These are phyloP conservation scores for Agarophyton chilense DNA, from an alignment of 23 red algal genomes.

Conservation along the genomic window DNA sequence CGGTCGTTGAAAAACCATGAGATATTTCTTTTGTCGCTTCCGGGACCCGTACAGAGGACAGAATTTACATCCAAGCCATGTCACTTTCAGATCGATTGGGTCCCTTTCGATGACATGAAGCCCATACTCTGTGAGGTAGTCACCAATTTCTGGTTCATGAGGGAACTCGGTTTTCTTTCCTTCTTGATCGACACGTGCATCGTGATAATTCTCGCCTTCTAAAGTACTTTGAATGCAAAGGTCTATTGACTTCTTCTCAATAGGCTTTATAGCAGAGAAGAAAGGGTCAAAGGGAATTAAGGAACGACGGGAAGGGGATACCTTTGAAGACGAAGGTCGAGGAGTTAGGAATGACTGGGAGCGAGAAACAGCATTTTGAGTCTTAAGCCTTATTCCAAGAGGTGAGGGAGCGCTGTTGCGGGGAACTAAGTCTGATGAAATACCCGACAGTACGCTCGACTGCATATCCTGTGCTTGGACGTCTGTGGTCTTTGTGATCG, in stretches of 20 bases:
- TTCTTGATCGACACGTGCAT: not conserved
- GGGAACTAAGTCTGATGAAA: not conserved
- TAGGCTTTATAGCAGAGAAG: not conserved
- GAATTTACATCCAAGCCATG: slow-evolving; percentile 16
- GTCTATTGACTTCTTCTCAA: not conserved
- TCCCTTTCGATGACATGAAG: slow-evolving; percentile 17
- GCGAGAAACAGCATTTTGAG: not conserved
- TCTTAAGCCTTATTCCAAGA: not conserved
- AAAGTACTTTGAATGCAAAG: not conserved
- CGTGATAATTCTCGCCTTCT: not conserved
- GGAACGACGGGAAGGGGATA: not conserved
- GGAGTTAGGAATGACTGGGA: not conserved
- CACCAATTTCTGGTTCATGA: not conserved
- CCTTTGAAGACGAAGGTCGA: not conserved
- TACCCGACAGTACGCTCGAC: not conserved
- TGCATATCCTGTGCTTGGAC: not conserved
- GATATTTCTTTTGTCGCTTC: not conserved
- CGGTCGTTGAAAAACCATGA: not conserved
- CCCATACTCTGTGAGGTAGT: not conserved
- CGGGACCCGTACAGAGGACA: not conserved
- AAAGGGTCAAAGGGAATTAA: slow-evolving; percentile 9
- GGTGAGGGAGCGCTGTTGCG: not conserved
- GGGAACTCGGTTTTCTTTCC: not conserved
- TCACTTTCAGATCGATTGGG: not conserved
- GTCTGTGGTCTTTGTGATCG: not conserved